phyloP scores from a whole-genome alignment of 2,329 filamentous ascomycete species.

The Pseudogymnoascus sp. region DNA sequence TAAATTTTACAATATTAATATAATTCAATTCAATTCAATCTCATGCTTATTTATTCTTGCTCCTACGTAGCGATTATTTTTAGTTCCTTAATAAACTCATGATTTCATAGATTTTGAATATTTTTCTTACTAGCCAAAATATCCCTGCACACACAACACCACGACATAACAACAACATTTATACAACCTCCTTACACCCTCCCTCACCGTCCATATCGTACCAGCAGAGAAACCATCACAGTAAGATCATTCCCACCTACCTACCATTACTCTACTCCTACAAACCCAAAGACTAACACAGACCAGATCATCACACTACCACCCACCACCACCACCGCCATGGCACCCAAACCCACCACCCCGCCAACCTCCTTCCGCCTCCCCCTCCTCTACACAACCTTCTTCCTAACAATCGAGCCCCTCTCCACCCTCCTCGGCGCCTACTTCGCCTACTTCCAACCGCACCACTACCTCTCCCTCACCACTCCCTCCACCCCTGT shows the following conservation, averaged over 20 bases:
- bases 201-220: not conserved
- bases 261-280: too few relatives aligned
- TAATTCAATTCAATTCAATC: not conserved
- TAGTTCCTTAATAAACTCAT: not conserved
- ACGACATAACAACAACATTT: not conserved
- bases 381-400: constrained; percentile 55
- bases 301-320: constrained; percentile 14
- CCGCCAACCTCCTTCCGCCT: constrained; percentile 33
- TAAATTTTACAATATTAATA: not conserved
- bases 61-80: not conserved
- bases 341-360: not conserved
- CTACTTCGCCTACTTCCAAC: constrained; percentile 42
- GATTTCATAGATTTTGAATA: not conserved
- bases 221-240: not conserved
- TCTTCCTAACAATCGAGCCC: constrained; percentile 68
- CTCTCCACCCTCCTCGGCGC: constrained; percentile 44
- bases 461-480: constrained; percentile 50
- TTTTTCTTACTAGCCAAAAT: not conserved
- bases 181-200: not conserved
- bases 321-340: constrained; percentile 10
- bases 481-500: constrained; percentile 33
- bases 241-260: not conserved
- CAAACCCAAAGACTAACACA: not conserved
- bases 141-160: not conserved
- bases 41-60: not conserved